A percentile compares a stretch with the other conserved stretches of the same genome.
Evolutionary conservation across 208 protist genomes (phyloP).

Genomic region (Trypanosoma grayi): DNA sequence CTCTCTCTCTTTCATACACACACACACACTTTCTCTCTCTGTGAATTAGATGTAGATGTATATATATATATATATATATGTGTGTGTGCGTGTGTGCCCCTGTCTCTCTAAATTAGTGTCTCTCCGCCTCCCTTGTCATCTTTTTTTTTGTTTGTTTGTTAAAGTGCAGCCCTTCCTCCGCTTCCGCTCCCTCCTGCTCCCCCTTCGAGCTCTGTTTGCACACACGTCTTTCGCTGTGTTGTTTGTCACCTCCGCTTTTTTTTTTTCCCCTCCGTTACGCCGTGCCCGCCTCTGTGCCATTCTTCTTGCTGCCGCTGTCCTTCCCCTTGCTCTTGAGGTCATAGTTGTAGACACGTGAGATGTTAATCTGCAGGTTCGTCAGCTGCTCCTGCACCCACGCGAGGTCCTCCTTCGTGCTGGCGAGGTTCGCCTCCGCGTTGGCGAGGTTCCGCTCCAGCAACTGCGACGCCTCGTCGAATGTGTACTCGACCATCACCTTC

Average conservation of each 20-base stretch:
- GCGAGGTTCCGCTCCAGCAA: conserved; percentile 90
- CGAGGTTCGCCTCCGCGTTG: conserved; percentile 79
- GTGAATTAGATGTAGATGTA: not conserved
- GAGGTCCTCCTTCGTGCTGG: conserved; percentile 91
- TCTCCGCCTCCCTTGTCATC: not conserved
- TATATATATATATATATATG: conserved; percentile 9
- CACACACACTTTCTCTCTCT: not conserved
- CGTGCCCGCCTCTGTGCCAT: not conserved
- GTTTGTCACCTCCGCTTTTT: not conserved
- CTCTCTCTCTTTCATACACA: not conserved
- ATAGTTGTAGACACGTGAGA: conserved; percentile 94
- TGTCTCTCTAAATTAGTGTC: not conserved
- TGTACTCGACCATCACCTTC: conserved; percentile 98
- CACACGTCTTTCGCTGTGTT: not conserved
- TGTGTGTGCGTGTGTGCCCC: not conserved
- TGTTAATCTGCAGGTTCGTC: conserved; percentile 95
- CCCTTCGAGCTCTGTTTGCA: too few relatives aligned
- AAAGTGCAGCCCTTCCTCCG: not conserved
- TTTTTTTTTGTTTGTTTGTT: conserved; percentile 6
- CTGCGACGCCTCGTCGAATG: conserved; percentile 92
- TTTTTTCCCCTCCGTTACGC: not conserved
- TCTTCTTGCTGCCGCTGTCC: not conserved
- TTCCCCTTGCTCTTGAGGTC: conserved; percentile 81
- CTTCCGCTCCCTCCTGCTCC: not conserved
- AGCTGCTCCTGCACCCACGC: conserved; percentile 96